Base-by-base conservation (phyloP, 345 rosid species). In the Linum trigynum region DNA sequence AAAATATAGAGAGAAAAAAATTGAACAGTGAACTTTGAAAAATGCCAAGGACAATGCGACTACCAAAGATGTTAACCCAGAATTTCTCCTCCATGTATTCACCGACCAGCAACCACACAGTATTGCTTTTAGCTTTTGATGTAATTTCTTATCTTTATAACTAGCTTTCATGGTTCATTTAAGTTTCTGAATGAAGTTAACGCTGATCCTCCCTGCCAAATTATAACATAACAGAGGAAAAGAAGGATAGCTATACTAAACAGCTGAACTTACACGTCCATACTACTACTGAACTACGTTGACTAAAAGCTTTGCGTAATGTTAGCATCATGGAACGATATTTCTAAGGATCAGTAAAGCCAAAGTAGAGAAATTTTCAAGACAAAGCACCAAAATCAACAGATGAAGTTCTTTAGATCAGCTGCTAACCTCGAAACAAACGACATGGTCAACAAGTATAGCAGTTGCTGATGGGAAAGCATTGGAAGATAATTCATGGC, bases 401-500 rank as follows among this genome's bases (percentile, higher is more conserved):
- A 66, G 35, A 51, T 61, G 45, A 59, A 71, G 43, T 50, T 61
- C 56, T 23, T 55, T 57, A 63, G 57, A 69, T 53, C 73, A 72
- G 40, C 48, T 67, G 50, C 86, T 78, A 48, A 87, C 99, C 97
- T 94, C 65, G 87, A 84, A 70, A 86, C 88, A 70, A 94, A 94
- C 17, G 99, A 94, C 97, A 94, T 94, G 23, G 99, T 94, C 87
- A 94, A 78, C 72, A 94, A 87, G 83, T 94, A 94, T 36, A 94
- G 72, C 60, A 94, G 87, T 77, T 94, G 99, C 78, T 91, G 96
- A 82, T 94, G 99, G 51, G 99, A 94, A 71, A 94, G 92, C 99
- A 94, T 94, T 38, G 99, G 99, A 69, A 94, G 91, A 84, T 88
- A 94, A 82, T 89, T 94, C 99, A 94, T 94, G 61, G 99, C 99